Conservation (phyloP, 2,329 filamentous ascomycete species). For the Scytalidium lignicola region DNA sequence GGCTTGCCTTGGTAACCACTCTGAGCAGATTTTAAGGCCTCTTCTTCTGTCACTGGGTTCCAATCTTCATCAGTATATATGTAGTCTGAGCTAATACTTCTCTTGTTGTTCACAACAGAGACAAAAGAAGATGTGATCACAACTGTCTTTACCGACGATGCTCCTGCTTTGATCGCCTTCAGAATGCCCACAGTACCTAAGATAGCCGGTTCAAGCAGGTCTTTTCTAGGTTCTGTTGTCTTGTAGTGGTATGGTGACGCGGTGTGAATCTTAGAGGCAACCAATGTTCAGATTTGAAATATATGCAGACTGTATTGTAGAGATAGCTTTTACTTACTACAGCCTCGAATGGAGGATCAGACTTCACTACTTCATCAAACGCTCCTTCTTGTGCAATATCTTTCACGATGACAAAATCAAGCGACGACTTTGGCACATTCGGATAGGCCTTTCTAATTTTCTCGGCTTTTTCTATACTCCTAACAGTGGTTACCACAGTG, state of each 20-base stretch:
- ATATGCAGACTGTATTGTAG: too few relatives aligned
- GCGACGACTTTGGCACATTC: constrained; percentile 6
- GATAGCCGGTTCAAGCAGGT: constrained; percentile 48
- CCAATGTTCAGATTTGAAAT: too few relatives aligned
- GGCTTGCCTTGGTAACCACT: constrained; percentile 12
- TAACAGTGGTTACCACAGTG: constrained; percentile 37
- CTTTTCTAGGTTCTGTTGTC: constrained; percentile 15
- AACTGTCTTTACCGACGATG: constrained; percentile 26
- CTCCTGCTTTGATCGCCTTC: constrained; percentile 35
- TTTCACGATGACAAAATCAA: constrained; percentile 53
- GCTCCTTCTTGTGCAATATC: constrained; percentile 65
- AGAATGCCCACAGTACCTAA: constrained; percentile 45
- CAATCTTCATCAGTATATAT: constrained; percentile 50
- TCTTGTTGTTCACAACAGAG: constrained; percentile 43
- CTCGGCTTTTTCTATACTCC: constrained; percentile 39
- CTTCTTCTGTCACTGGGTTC: constrained; percentile 45
- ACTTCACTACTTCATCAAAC: constrained; percentile 51
- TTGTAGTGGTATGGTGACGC: constrained; percentile 47
- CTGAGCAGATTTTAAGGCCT: constrained; percentile 19
- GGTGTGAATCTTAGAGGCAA: too few relatives aligned
- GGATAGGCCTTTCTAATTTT: constrained; percentile 33
- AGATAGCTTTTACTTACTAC: too few relatives aligned
- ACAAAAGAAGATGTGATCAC: constrained; percentile 61
- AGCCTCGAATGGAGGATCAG: constrained; percentile 47
- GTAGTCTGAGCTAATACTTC: constrained; percentile 26